Conservation (phyloP, 2,329 filamentous ascomycete species). For the Talaromyces pinophilus region DNA sequence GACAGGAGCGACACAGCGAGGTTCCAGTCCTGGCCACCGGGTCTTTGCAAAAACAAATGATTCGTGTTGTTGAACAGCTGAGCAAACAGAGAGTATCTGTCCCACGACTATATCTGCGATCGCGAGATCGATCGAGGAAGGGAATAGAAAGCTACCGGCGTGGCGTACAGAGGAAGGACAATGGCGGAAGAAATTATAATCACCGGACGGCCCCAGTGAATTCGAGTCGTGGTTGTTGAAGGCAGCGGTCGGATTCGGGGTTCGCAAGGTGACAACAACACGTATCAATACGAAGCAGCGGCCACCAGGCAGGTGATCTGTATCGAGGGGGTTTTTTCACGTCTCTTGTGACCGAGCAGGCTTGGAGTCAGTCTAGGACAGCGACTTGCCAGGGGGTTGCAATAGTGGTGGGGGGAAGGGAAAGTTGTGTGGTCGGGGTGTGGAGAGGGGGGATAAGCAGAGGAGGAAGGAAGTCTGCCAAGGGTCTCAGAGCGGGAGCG, state of each 20-base stretch:
- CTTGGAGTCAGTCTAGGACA: slow-evolving; percentile 3
- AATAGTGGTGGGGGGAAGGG: slow-evolving; percentile 8
- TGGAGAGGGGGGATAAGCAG: slow-evolving; percentile 9
- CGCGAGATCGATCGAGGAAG: not conserved
- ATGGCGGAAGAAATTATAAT: slow-evolving; percentile 11
- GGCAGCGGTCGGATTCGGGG: not conserved
- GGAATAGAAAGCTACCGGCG: not conserved
- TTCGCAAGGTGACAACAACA: not conserved
- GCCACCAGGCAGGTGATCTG: not conserved
- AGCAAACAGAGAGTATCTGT: slow-evolving; percentile 13
- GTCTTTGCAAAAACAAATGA: not conserved
- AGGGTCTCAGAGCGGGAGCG: slow-evolving; percentile 9
- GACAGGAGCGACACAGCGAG: not conserved
- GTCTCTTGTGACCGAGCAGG: slow-evolving; percentile 5
- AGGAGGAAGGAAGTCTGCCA: not conserved
- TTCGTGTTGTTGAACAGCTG: not conserved
- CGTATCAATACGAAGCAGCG: not conserved
- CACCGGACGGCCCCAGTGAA: slow-evolving; percentile 7
- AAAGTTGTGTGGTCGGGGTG: slow-evolving; percentile 15
- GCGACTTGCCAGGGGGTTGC: slow-evolving; percentile 10
- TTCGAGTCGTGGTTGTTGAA: not conserved
- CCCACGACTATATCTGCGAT: not conserved
- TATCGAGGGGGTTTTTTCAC: not conserved
- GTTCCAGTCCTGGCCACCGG: slow-evolving; percentile 5
- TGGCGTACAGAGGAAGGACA: slow-evolving; percentile 1